A percentile compares a stretch with the other conserved stretches of the same genome.
Conservation (phyloP, 1,139 yeast genomes). For the Lizanozyma gosingica region DNA sequence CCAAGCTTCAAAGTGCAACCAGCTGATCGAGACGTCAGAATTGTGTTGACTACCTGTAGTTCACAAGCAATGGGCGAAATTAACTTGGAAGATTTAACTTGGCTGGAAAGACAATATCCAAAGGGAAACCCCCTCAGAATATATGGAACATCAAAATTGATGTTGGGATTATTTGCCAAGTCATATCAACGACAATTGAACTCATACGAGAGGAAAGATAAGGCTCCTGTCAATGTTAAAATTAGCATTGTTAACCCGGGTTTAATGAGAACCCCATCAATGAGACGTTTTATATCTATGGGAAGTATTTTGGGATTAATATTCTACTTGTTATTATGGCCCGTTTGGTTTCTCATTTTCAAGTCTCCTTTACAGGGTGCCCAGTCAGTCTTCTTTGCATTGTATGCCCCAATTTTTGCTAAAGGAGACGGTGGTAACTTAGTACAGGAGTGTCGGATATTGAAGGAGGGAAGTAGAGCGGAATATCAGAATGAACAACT, state of each 20-base stretch:
- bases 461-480: slow-evolving; percentile 30
- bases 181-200: slow-evolving; percentile 64
- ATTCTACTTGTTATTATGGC: slow-evolving; percentile 62
- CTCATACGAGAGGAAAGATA: slow-evolving; percentile 53
- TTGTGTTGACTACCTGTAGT: slow-evolving; percentile 67
- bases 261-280: slow-evolving; percentile 76
- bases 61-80: slow-evolving; percentile 66
- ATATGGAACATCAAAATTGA: slow-evolving; percentile 74
- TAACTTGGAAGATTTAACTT: slow-evolving; percentile 59
- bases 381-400: slow-evolving; percentile 63
- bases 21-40: slow-evolving; percentile 86
- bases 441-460: slow-evolving; percentile 61
- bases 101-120: slow-evolving; percentile 56
- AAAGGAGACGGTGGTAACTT: slow-evolving; percentile 56
- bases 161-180: slow-evolving; percentile 62
- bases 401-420: slow-evolving; percentile 62
- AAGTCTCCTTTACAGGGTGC: slow-evolving; percentile 74
- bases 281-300: slow-evolving; percentile 67
- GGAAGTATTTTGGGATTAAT: slow-evolving; percentile 70
- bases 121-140: slow-evolving; percentile 58
- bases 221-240: slow-evolving; percentile 59
- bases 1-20: slow-evolving; percentile 87
- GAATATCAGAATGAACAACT: slow-evolving; percentile 57
- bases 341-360: slow-evolving; percentile 72
- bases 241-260: slow-evolving; percentile 89